Percentiles rank a stretch among this genome's conserved stretches.
Evolutionary conservation across 495 filamentous ascomycete species (phyloP).

Genomic region (Platismatia glauca): DNA sequence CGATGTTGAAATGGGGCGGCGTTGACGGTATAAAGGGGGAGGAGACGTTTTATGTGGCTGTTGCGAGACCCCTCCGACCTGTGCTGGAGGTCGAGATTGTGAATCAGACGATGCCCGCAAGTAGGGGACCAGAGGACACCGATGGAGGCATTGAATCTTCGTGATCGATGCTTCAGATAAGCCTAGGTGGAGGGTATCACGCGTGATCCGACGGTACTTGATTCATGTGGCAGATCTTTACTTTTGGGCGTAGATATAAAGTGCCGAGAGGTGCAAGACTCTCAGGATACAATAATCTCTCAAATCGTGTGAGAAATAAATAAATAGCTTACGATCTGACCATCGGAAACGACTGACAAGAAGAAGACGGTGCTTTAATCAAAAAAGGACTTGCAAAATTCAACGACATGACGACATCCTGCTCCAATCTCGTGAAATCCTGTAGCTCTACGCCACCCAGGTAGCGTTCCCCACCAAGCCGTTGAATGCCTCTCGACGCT

Average conservation of each 20-base stretch:
- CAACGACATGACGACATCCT: background rate
- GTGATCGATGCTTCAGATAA: background rate
- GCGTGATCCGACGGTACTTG: background rate
- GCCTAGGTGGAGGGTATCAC: background rate
- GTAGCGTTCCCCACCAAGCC: background rate
- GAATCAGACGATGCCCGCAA: background rate
- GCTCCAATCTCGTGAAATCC: background rate
- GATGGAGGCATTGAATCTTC: background rate
- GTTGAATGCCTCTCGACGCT: background rate
- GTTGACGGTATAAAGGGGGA: background rate
- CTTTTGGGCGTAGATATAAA: too few relatives aligned
- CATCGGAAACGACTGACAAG: background rate
- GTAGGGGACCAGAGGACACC: background rate
- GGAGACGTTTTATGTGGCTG: conserved; percentile 9
- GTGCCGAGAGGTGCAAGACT: too few relatives aligned
- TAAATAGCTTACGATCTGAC: too few relatives aligned
- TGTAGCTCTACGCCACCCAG: background rate
- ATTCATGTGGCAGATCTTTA: too few relatives aligned
- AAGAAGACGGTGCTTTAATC: too few relatives aligned
- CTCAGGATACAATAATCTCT: too few relatives aligned
- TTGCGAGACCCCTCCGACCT: background rate
- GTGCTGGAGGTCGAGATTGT: background rate
- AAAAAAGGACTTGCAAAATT: too few relatives aligned
- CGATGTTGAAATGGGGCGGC: background rate
- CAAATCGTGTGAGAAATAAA: too few relatives aligned